Percentiles rank a stretch among this genome's conserved stretches.
These are phyloP conservation scores for Megacollybia marginata DNA, from an alignment of 768 basidiomycete genomes.

Conservation along the genomic window DNA sequence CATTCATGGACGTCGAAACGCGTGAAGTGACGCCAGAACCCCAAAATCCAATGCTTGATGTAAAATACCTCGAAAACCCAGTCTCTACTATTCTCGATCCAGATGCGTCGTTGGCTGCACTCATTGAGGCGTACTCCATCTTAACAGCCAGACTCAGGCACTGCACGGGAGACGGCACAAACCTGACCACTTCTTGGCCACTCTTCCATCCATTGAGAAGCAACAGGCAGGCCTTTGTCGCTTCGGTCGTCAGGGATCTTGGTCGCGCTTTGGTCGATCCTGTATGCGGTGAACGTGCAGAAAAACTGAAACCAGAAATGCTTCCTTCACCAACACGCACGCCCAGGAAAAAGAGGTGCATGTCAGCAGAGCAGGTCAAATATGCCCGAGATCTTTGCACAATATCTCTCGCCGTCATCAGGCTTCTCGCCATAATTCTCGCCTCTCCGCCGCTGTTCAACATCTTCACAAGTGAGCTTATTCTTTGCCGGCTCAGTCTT, in stretches of 20 bases:
- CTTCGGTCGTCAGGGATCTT: slow-evolving; percentile 63
- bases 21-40: slow-evolving; percentile 79
- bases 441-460: slow-evolving; percentile 49
- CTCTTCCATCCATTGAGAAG: slow-evolving; percentile 65
- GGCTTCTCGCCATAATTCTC: slow-evolving; percentile 53
- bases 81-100: slow-evolving; percentile 50
- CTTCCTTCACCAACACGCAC: slow-evolving; percentile 68
- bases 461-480: slow-evolving; percentile 51
- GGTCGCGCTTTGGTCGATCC: slow-evolving; percentile 61
- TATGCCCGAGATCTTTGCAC: slow-evolving; percentile 75
- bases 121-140: slow-evolving; percentile 70
- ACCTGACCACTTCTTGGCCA: slow-evolving; percentile 59
- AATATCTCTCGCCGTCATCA: slow-evolving; percentile 62
- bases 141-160: slow-evolving; percentile 59
- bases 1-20: slow-evolving; percentile 33
- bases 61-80: slow-evolving; percentile 59
- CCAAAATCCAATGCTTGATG: slow-evolving; percentile 52
- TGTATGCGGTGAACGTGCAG: slow-evolving; percentile 20
- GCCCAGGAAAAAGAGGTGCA: slow-evolving; percentile 60
- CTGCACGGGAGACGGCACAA: slow-evolving; percentile 32
- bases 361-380: slow-evolving; percentile 73
- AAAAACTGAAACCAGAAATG: slow-evolving; percentile 17
- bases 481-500: slow-evolving; percentile 2
- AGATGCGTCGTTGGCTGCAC: slow-evolving; percentile 41
- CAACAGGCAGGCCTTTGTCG: slow-evolving; percentile 41